These are phyloP conservation scores for Acacia concinna DNA, from an alignment of 331 rosid genomes.

Conservation along the genomic window DNA sequence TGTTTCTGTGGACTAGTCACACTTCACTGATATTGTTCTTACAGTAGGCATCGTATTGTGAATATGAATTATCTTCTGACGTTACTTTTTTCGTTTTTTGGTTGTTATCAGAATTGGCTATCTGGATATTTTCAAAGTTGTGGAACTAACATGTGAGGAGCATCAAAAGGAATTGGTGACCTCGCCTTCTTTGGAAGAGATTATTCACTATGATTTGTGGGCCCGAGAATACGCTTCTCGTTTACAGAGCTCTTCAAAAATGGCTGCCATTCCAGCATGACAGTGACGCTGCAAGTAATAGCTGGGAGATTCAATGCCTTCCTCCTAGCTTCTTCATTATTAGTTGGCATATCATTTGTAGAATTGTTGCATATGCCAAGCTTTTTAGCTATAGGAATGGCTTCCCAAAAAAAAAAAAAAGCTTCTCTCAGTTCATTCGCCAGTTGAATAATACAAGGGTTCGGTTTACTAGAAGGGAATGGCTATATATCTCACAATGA, in stretches of 20 bases:
- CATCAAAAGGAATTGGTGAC: conserved; percentile 62
- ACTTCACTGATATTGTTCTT: neutral
- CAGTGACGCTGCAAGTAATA: neutral
- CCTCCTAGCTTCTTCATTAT: conserved; percentile 15
- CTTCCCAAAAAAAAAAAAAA: neutral
- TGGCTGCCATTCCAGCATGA: conserved; percentile 47
- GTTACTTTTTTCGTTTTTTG: neutral
- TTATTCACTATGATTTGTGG: conserved; percentile 81
- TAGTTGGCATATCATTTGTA: conserved; percentile 10
- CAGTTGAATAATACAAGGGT: neutral
- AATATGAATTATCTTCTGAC: neutral
- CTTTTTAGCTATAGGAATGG: neutral
- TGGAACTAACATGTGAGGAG: conserved; percentile 75
- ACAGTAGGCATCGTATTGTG: neutral
- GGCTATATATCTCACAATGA: neutral
- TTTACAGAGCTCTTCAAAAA: conserved; percentile 45
- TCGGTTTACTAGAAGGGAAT: neutral
- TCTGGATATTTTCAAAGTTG: conserved; percentile 84
- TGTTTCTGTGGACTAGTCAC: neutral
- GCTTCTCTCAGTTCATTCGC: neutral
- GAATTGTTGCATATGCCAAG: neutral
- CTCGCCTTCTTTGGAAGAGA: conserved; percentile 86
- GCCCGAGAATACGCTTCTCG: conserved; percentile 73
- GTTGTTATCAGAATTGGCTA: conserved; percentile 63
- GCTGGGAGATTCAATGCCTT: neutral